Evolutionary conservation across 129 eudicot genomes (phyloP).

Genomic region (Lonicera japonica): DNA sequence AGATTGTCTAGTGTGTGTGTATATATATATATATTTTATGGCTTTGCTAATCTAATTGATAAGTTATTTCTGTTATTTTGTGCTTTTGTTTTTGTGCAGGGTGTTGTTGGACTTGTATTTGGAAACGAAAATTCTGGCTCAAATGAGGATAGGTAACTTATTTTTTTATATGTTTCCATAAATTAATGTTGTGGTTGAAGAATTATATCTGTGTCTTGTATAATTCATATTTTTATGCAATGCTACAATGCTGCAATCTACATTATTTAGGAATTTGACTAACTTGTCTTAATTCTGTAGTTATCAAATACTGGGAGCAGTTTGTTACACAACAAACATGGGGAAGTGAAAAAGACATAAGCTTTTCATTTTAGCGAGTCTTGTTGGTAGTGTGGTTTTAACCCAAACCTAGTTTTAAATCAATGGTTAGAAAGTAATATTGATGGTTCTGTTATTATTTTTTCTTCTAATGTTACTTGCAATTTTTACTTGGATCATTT

Average conservation of each 20-base stretch:
- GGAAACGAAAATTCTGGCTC: constrained; percentile 74
- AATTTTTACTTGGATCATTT: neutral
- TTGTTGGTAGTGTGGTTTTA: neutral
- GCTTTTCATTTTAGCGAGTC: too few species aligned
- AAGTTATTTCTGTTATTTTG: neutral
- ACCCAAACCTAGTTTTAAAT: neutral
- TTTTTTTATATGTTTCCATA: neutral
- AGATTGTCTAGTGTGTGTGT: neutral
- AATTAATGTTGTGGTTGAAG: neutral
- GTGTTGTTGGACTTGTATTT: constrained; percentile 81
- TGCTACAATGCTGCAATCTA: too few species aligned
- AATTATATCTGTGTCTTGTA: neutral
- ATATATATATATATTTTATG: too few species aligned
- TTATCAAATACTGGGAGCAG: too few species aligned
- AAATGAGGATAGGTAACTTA: constrained; percentile 77
- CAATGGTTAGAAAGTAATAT: too few species aligned
- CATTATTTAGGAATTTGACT: too few species aligned
- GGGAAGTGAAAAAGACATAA: too few species aligned
- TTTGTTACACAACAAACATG: too few species aligned
- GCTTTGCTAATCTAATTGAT: neutral
- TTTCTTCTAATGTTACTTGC: neutral
- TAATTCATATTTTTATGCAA: neutral
- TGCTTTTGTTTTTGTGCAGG: constrained; percentile 34
- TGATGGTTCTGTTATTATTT: neutral
- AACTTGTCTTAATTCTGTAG: too few species aligned